Evolutionary conservation across 257 asterid genomes (phyloP).

Genomic region (Primulina tabacum): DNA sequence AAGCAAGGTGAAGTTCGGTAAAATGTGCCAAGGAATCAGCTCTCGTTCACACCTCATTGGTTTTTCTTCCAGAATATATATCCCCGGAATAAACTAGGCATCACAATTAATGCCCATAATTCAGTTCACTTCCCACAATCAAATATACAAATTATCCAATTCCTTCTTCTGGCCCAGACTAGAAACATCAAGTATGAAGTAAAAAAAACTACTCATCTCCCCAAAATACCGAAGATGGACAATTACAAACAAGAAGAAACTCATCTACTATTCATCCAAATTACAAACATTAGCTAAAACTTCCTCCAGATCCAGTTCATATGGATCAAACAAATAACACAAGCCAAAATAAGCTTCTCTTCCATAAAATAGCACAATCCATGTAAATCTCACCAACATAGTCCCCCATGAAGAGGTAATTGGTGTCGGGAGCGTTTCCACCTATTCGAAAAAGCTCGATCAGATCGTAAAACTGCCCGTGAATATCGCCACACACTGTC

Average conservation of each 20-base stretch:
- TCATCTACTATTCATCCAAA: conserved; percentile 12
- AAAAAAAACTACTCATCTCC: neutral
- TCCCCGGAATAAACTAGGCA: neutral
- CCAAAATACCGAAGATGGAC: conserved; percentile 7
- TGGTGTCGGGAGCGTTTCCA: conserved; percentile 83
- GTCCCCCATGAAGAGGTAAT: conserved; percentile 93
- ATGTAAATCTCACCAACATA: conserved; percentile 71
- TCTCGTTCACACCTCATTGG: conserved; percentile 4
- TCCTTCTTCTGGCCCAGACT: conserved; percentile 1
- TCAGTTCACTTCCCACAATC: conserved; percentile 9
- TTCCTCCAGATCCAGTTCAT: conserved; percentile 5
- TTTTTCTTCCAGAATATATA: neutral
- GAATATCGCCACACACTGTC: conserved; percentile 90
- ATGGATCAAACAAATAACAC: neutral
- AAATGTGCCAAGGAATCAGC: conserved; percentile 8
- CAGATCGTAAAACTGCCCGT: conserved; percentile 88
- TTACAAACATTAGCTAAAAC: neutral
- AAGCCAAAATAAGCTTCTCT: neutral
- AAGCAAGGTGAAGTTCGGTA: conserved; percentile 9
- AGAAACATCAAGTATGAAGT: conserved; percentile 12
- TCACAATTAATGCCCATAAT: neutral
- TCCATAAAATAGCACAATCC: conserved; percentile 7
- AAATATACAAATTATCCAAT: conserved; percentile 8
- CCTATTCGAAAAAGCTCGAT: conserved; percentile 88
- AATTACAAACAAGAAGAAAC: conserved; percentile 10